Base-by-base conservation (phyloP, 306 rosid genomes). In the Cicer judaicum region DNA sequence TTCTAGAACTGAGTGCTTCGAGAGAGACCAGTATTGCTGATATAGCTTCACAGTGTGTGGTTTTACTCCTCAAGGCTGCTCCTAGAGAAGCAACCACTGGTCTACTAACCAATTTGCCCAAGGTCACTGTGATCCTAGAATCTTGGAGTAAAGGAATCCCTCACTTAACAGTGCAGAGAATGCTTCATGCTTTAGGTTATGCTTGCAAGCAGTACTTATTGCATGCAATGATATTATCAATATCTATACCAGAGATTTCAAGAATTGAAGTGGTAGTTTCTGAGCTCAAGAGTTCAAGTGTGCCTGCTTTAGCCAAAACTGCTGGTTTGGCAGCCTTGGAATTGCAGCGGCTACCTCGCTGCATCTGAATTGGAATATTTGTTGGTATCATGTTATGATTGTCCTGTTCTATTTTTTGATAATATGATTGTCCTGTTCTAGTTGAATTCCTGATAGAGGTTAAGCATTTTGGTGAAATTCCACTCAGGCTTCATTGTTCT, bases 11-110 rank as follows among this genome's bases (percentile, higher is more conserved):
- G 82, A 83, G 93, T 80, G 85, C 84, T 8, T 86, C 78, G 40
- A 72, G 77, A 7, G 87, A 85, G 80, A 78, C 85, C 73, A 83
- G 75, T 74, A 43, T 91, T 74, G 90, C 88, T 5, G 96, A 87
- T 63, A 59, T 84, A 78, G 96, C 97, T 75, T 94, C 98, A 10
- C 93, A 91, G 85, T 94, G 97, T 75, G 64, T 92, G 11, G 82
- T 94, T 53, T 82, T 91, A 79, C 81, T 90, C 75, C 82, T 90
- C 48, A 90, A 86, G 86, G 92, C 93, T 59, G 96, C 99, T 84
- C 99, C 97, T 29, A 90, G 98, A 84, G 99, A 94, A 87, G 92
- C 92, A 65, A 92, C 93, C 8, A 84, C 99, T 53, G 89, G 96
- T 83, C 78, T 94, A 42, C 88, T 94, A 50, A 90, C 98, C 72